A percentile compares a stretch with the other conserved stretches of the same genome.
phyloP scores from a whole-genome alignment of 2,329 filamentous ascomycete species.

The Aspergillus quadricinctus region DNA sequence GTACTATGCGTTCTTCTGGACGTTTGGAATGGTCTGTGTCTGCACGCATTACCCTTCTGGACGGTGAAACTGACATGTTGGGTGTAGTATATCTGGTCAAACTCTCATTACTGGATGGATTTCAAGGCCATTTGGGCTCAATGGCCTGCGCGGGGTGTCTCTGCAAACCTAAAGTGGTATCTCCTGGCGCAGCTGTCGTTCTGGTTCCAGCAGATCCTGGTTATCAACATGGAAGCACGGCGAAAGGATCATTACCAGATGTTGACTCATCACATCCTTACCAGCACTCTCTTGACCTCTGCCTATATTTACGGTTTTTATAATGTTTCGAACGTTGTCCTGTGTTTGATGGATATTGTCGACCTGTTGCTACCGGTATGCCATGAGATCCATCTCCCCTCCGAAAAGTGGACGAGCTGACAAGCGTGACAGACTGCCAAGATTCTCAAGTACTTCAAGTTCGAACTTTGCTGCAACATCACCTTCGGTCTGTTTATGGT shows the following conservation, averaged over 20 bases:
- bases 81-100: constrained; percentile 69
- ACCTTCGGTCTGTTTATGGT: constrained; percentile 82
- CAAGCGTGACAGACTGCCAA: constrained; percentile 65
- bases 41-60: constrained; percentile 1
- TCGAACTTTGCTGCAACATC: constrained; percentile 70
- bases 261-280: constrained; percentile 92
- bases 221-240: constrained; percentile 90
- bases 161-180: constrained; percentile 76
- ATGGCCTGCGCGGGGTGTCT: constrained; percentile 76
- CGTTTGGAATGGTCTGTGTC: constrained; percentile 69
- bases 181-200: constrained; percentile 87
- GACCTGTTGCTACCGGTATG: constrained; percentile 82
- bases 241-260: constrained; percentile 96
- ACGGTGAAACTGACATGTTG: constrained; percentile 5
- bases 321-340: constrained; percentile 79
- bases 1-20: constrained; percentile 80
- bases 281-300: constrained; percentile 70
- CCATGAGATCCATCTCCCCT: background rate
- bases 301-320: constrained; percentile 86
- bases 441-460: constrained; percentile 85
- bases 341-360: constrained; percentile 90
- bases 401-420: constrained; percentile 5
- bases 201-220: constrained; percentile 89
- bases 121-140: constrained; percentile 74
- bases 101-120: constrained; percentile 74